These are phyloP conservation scores for Exophiala xenobiotica DNA, from an alignment of 2,329 filamentous ascomycete species.

Conservation along the genomic window DNA sequence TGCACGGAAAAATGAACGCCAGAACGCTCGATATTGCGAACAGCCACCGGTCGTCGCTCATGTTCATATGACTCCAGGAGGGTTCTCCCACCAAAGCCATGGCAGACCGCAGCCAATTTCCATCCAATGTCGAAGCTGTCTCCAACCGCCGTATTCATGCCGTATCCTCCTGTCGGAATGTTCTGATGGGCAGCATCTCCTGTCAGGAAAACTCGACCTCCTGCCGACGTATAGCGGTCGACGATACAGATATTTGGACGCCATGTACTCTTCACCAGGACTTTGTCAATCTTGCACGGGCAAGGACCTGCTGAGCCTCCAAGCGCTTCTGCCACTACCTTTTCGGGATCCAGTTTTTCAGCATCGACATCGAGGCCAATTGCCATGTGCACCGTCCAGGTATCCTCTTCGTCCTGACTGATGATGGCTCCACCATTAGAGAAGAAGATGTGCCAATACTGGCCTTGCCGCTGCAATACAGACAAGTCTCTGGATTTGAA, in stretches of 20 bases:
- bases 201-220: conserved; percentile 32
- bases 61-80: conserved; percentile 34
- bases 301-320: no score
- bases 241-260: conserved; percentile 34
- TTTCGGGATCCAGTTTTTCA: conserved; percentile 6
- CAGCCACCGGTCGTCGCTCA: conserved; percentile 34
- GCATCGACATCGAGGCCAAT: not conserved
- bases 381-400: conserved; percentile 30
- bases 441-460: conserved; percentile 38
- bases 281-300: conserved; percentile 36
- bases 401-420: conserved; percentile 37
- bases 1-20: conserved; percentile 14
- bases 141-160: conserved; percentile 39
- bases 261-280: conserved; percentile 34
- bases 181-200: conserved; percentile 39
- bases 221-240: conserved; percentile 23
- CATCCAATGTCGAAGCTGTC: conserved; percentile 40
- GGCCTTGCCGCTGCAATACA: conserved; percentile 30
- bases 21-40: conserved; percentile 31
- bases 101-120: conserved; percentile 35
- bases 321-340: conserved; percentile 23
- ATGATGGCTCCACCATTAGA: conserved; percentile 27
- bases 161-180: conserved; percentile 40
- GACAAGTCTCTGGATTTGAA: conserved; percentile 36
- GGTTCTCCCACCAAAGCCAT: conserved; percentile 29